Evolutionary conservation across 2,329 filamentous ascomycete genomes (phyloP).

Genomic region (Rosellinia necatrix): DNA sequence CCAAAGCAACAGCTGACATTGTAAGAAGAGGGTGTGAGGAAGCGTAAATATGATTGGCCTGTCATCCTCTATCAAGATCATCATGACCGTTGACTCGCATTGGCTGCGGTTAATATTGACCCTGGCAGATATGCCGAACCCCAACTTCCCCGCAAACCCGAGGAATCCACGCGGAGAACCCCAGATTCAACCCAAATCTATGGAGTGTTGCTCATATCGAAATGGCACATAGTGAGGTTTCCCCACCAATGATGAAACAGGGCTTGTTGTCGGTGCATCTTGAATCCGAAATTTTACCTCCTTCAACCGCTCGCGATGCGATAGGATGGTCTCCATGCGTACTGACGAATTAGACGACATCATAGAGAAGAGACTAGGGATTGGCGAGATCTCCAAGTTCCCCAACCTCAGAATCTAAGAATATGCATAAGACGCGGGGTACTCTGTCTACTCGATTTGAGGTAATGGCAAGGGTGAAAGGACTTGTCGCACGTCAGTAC

Average conservation of each 20-base stretch:
- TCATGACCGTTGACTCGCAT: neutral
- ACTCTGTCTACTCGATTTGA: neutral
- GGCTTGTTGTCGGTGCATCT: neutral
- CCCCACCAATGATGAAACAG: constrained; percentile 17
- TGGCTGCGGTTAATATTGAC: constrained; percentile 18
- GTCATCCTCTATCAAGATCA: neutral
- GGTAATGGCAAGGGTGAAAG: neutral
- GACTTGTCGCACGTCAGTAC: neutral
- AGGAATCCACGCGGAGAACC: constrained; percentile 11
- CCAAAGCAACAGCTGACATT: neutral
- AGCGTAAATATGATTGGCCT: neutral
- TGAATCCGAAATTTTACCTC: neutral
- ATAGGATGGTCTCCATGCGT: neutral
- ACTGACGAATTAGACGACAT: neutral
- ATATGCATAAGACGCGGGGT: neutral
- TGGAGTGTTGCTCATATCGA: neutral
- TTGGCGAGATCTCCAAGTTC: constrained; percentile 20
- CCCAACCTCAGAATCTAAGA: constrained; percentile 7
- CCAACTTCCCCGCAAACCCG: constrained; percentile 19
- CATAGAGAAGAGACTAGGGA: constrained; percentile 6
- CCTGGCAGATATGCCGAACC: constrained; percentile 13
- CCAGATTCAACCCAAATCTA: neutral
- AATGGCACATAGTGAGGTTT: neutral
- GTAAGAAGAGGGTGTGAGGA: neutral
- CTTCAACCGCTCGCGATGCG: neutral